Evolutionary conservation across 805 yeast genomes (phyloP), one percentile per base, ranked within the genome.

Genomic region (Wickerhamiella galacta): DNA sequence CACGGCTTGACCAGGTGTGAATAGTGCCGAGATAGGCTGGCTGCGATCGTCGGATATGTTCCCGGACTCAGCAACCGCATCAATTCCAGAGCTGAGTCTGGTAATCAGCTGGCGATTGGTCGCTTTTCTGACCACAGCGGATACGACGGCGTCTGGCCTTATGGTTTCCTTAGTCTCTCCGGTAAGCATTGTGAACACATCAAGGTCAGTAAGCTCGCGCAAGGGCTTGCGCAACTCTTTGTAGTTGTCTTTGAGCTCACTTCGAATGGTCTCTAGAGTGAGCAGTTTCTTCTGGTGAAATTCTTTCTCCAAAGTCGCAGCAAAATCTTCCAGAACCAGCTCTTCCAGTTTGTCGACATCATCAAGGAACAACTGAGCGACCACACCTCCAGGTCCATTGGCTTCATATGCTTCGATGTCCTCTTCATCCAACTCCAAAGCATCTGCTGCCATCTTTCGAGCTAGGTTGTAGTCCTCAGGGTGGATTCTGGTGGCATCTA

Each of bases 401-500:
- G 73, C 76, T 49, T 81, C 85, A 30, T 75, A 54, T 36, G 76
- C 85, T 2, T 74, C 76, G 48, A 80, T 64, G 42, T 83, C 94
- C 54, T 87, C 96, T 47, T 92, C 98, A 46, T 83, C 95, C 42
- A 85, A 67, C 52, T 87, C 98, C 42, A 90, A 65, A 2, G 98
- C 96, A 61, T 90, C 98, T 2, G 94, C 90, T 6, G 95, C 96
- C 85, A 90, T 90, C 53, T 90, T 90, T 32, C 90, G 71, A 3
- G 95, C 96, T 44, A 90, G 64, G 42, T 81, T 93, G 53, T 90
- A 90, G 57, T 90, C 99, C 56, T 90, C 96, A 6, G 96, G 96
- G 48, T 90, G 99, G 30, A 90, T 83, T 58, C 98, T 70, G 0
- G 98, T 90, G 32, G 90, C 85, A 54, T 90, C 99, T 44, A 90